These are phyloP conservation scores for Fomitopsis betulina DNA, from an alignment of 1,284 basidiomycete species.

Conservation along the genomic window DNA sequence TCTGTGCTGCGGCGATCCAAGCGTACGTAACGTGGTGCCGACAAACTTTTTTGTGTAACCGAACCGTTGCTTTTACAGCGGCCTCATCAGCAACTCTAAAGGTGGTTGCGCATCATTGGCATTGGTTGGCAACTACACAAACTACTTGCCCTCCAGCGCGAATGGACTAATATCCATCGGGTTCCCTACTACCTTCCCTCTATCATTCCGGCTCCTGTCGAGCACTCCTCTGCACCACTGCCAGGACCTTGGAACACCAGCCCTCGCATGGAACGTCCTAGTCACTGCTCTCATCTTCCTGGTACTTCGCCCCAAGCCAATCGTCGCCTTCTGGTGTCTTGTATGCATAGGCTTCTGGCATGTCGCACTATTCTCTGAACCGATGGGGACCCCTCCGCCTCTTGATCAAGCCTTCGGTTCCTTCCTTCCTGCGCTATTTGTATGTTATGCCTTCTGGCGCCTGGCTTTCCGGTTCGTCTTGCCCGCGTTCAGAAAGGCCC, in stretches of 20 bases:
- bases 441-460: constrained; percentile 79
- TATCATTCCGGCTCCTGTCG: constrained; percentile 44
- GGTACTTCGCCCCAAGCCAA: constrained; percentile 67
- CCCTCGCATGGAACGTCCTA: constrained; percentile 69
- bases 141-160: constrained; percentile 55
- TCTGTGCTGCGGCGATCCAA: constrained; percentile 84
- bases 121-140: constrained; percentile 67
- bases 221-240: constrained; percentile 53
- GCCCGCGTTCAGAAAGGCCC: constrained; percentile 62
- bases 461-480: constrained; percentile 72
- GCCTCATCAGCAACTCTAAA: constrained; percentile 54
- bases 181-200: constrained; percentile 74
- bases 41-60: not conserved
- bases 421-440: constrained; percentile 79
- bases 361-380: constrained; percentile 76
- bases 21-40: constrained; percentile 44
- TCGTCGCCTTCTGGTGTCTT: constrained; percentile 73
- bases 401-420: constrained; percentile 68
- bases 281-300: constrained; percentile 66
- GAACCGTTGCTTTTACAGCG: constrained; percentile 38
- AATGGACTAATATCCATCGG: constrained; percentile 69
- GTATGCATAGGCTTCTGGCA: constrained; percentile 90
- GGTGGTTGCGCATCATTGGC: constrained; percentile 79
- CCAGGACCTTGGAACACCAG: constrained; percentile 62
- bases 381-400: constrained; percentile 61